Evolutionary conservation across 345 rosid genomes (phyloP), one percentile per base, ranked within the genome.

Genomic region (Syzygium jambos): DNA sequence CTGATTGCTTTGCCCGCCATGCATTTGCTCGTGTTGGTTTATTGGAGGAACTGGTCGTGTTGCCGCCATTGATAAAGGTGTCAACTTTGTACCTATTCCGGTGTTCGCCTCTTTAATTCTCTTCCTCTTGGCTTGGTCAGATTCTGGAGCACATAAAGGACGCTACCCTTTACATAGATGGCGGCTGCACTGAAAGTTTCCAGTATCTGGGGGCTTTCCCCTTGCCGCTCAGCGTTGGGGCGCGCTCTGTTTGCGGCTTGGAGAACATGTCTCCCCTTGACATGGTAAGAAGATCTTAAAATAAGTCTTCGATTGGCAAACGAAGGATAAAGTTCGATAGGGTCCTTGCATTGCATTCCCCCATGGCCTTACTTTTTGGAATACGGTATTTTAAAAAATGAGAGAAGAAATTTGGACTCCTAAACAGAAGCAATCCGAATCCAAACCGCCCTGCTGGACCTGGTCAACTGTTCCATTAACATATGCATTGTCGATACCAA

Each of bases 151-250:
- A 94, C 88, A 84, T 96, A 10, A 91, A 92, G 88, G 97, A 92
- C 87, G 91, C 98, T 51, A 89, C 94, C 77, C 88, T 98, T 55
- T 96, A 98, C 89, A 90, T 96, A 11, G 99, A 98, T 93, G 94
- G 98, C 78, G 99, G 99, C 16, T 98, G 98, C 90, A 93, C 98
- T 6, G 99, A 98, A 90, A 94, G 99, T 87, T 98, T 98, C 88
- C 99, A 97, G 84, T 89, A 92, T 89, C 90, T 92, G 23, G 99
- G 99, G 92, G 98, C 97, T 25, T 96, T 95, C 87, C 97, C 99
- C 78, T 53, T 91, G 87, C 89, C 95, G 77, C 90, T 98, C 90
- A 93, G 93, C 38, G 94, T 92, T 25, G 99, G 98, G 85, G 97
- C 89, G 27, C 92, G 93, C 14, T 90, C 97, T 3, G 91, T 98